These are phyloP conservation scores for Cryphonectria japonica DNA, from an alignment of 2,329 filamentous ascomycete genomes.

Conservation along the genomic window DNA sequence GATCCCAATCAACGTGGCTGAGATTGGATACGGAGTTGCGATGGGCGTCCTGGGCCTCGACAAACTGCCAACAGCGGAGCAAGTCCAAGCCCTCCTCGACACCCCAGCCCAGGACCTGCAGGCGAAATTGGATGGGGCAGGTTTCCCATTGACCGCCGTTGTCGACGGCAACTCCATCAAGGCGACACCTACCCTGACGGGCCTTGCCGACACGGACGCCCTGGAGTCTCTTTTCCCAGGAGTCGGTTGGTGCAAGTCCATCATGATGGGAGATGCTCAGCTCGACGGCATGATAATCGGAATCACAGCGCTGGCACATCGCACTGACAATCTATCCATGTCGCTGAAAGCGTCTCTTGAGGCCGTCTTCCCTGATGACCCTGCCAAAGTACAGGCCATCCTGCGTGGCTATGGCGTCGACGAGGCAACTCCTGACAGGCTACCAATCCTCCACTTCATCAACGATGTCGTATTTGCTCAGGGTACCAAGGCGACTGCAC, in stretches of 20 bases:
- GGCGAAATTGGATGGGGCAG: slow-evolving; percentile 16
- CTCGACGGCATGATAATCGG: slow-evolving; percentile 26
- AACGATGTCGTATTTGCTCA: slow-evolving; percentile 27
- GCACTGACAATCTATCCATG: slow-evolving; percentile 22
- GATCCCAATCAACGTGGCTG: slow-evolving; percentile 11
- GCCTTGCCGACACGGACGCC: slow-evolving; percentile 15
- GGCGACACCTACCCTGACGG: slow-evolving; percentile 15
- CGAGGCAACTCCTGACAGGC: slow-evolving; percentile 14
- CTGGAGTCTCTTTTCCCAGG: slow-evolving; percentile 22
- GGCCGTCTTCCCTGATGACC: slow-evolving; percentile 17
- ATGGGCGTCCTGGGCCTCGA: slow-evolving; percentile 55
- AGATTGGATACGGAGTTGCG: slow-evolving; percentile 39
- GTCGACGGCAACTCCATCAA: slow-evolving; percentile 29
- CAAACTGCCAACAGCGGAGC: slow-evolving; percentile 54
- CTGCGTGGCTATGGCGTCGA: slow-evolving; percentile 18
- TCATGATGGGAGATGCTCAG: slow-evolving; percentile 25
- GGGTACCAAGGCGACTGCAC: slow-evolving; percentile 12
- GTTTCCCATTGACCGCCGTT: slow-evolving; percentile 23
- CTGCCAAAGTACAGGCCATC: slow-evolving; percentile 8
- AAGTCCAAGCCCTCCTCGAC: slow-evolving; percentile 34
- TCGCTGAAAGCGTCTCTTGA: slow-evolving; percentile 16
- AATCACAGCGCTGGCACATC: slow-evolving; percentile 9
- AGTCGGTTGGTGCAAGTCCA: slow-evolving; percentile 17
- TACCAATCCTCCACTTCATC: slow-evolving; percentile 21
- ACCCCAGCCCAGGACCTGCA: slow-evolving; percentile 23